Evolutionary conservation across 2,329 filamentous ascomycete genomes (phyloP).

Genomic region (Delphinella strobiligena): DNA sequence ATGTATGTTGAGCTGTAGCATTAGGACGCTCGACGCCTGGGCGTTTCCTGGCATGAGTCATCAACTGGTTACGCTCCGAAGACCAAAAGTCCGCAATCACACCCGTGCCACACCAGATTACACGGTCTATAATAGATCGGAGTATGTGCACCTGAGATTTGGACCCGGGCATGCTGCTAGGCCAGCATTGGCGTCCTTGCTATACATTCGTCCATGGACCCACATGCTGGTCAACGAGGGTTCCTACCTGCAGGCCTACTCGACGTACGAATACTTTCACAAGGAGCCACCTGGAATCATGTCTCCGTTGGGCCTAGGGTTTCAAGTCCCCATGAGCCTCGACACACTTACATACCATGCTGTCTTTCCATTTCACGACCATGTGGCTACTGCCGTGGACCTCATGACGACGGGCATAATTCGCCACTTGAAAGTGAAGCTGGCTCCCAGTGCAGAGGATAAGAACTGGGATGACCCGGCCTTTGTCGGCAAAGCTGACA

Average conservation of each 20-base stretch:
- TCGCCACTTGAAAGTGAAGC: constrained; percentile 23
- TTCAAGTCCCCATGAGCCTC: constrained; percentile 13
- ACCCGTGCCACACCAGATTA: not conserved
- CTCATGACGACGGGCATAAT: not conserved
- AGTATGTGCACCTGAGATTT: constrained; percentile 1
- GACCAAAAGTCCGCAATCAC: not conserved
- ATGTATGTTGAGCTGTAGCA: constrained; percentile 43
- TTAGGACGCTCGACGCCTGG: constrained; percentile 35
- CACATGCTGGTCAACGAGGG: constrained; percentile 61
- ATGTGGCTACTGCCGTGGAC: constrained; percentile 2
- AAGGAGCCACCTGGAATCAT: constrained; percentile 39
- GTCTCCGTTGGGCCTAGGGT: constrained; percentile 44
- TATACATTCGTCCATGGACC: constrained; percentile 52
- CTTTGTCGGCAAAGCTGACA: constrained; percentile 29
- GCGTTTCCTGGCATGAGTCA: constrained; percentile 21
- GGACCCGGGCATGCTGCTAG: constrained; percentile 3
- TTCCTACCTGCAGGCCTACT: constrained; percentile 59
- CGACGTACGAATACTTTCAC: constrained; percentile 59
- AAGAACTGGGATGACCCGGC: constrained; percentile 25
- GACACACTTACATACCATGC: constrained; percentile 40
- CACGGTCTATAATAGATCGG: not conserved
- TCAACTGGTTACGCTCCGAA: constrained; percentile 17
- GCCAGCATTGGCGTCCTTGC: constrained; percentile 23
- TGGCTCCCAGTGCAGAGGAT: constrained; percentile 28
- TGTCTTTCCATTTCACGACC: constrained; percentile 52